A percentile compares a stretch with the other conserved stretches of the same genome.
Evolutionary conservation across 257 asterid species (phyloP).

Genomic region (Capsicum pubescens): DNA sequence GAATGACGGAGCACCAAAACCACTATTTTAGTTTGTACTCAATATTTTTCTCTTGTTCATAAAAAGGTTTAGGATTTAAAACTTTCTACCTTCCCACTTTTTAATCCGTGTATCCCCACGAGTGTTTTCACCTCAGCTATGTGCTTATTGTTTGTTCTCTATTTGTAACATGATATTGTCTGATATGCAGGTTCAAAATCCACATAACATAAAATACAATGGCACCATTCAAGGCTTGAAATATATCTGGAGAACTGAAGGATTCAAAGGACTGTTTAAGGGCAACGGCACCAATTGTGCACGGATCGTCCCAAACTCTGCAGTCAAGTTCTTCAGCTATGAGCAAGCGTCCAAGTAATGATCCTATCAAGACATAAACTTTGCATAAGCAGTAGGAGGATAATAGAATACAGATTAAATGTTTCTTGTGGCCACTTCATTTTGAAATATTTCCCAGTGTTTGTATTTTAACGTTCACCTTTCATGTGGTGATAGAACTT

Average conservation of each 20-base stretch:
- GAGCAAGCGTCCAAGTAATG: slow-evolving; percentile 97
- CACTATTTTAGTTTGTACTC: neutral
- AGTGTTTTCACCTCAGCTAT: neutral
- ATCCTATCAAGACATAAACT: neutral
- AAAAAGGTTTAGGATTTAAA: neutral
- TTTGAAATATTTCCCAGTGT: neutral
- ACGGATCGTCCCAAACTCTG: slow-evolving; percentile 93
- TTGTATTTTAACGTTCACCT: neutral
- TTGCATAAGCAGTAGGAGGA: neutral
- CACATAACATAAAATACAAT: slow-evolving; percentile 76
- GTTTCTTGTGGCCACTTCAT: neutral
- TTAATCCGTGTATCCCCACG: neutral
- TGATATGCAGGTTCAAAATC: slow-evolving; percentile 81
- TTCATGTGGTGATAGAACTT: neutral
- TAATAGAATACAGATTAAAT: neutral
- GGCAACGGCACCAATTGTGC: slow-evolving; percentile 96
- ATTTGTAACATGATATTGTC: slow-evolving; percentile 23
- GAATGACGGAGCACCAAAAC: neutral
- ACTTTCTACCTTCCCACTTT: neutral
- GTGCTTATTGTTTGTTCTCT: slow-evolving; percentile 25
- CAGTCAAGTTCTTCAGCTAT: slow-evolving; percentile 99
- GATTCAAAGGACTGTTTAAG: slow-evolving; percentile 77
- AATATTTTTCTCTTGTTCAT: neutral
- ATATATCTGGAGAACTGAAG: slow-evolving; percentile 86
- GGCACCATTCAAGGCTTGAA: slow-evolving; percentile 90